Conservation (phyloP, 352 stramenopile species). For the Globisporangium abappressorium region DNA sequence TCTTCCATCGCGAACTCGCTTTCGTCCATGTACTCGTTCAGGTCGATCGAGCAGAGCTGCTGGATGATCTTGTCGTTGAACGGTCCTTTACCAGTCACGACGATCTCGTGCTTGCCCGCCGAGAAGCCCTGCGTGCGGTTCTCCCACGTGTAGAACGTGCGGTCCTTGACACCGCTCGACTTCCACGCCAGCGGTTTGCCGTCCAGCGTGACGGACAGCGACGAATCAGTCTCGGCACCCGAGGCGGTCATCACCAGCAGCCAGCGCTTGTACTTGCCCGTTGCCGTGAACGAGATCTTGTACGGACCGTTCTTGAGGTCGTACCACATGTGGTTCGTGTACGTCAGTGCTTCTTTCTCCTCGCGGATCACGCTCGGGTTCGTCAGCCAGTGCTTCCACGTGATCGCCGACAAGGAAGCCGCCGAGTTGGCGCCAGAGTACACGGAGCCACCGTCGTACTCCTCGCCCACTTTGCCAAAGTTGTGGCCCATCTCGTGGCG, state of each 20-base stretch:
- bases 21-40: constrained; percentile 28
- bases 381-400: constrained; percentile 39
- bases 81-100: neutral
- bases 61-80: constrained; percentile 21
- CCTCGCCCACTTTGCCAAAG: constrained; percentile 36
- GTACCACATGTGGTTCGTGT: constrained; percentile 35
- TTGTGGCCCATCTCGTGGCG: constrained; percentile 44
- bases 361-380: constrained; percentile 20
- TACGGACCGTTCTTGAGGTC: constrained; percentile 30
- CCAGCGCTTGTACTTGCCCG: constrained; percentile 29
- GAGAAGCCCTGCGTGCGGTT: constrained; percentile 14
- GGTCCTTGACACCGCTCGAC: constrained; percentile 27
- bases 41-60: constrained; percentile 24
- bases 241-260: constrained; percentile 21
- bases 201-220: constrained; percentile 27
- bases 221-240: constrained; percentile 22
- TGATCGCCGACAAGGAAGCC: constrained; percentile 1
- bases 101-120: constrained; percentile 7
- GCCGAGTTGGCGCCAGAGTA: constrained; percentile 34
- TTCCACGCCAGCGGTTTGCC: constrained; percentile 21
- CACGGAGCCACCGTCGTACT: constrained; percentile 37
- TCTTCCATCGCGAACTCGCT: constrained; percentile 22
- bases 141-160: constrained; percentile 29
- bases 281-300: constrained; percentile 31
- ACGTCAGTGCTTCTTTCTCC: constrained; percentile 25